Conservation (phyloP, 306 rosid genomes). For the Arachis stenosperma region DNA sequence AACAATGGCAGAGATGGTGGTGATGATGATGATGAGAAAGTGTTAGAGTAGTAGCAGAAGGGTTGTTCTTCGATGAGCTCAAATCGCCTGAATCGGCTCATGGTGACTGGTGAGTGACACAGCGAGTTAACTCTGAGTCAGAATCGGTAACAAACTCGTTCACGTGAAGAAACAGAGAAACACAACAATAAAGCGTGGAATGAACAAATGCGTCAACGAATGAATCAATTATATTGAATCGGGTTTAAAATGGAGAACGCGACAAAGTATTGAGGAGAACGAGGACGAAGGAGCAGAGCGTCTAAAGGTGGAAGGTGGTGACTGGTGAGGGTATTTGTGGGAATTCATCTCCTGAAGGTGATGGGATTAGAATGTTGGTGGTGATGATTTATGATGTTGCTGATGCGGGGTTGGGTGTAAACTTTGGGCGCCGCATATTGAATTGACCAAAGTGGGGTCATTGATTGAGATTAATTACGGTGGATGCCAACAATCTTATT, state of each 20-base stretch:
- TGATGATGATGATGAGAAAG: too few relatives aligned
- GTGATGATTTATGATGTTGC: not conserved
- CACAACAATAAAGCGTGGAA: too few relatives aligned
- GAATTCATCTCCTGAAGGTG: not conserved
- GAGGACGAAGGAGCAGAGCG: conserved; percentile 27
- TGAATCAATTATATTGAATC: not conserved
- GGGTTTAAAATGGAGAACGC: conserved; percentile 31
- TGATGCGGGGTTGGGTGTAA: not conserved
- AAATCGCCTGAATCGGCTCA: conserved; percentile 66
- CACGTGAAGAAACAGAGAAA: not conserved
- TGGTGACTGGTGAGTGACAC: conserved; percentile 23
- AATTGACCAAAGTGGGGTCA: conserved; percentile 40
- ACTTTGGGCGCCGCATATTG: conserved; percentile 34
- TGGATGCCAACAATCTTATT: conserved; percentile 25
- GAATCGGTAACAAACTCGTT: conserved; percentile 33
- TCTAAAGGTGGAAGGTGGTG: not conserved
- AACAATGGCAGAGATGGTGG: conserved; percentile 31
- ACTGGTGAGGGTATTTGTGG: conserved; percentile 40
- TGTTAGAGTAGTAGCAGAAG: not conserved
- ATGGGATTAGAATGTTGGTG: not conserved
- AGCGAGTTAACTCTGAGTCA: conserved; percentile 30
- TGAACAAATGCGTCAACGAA: not conserved
- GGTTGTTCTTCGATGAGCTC: conserved; percentile 62
- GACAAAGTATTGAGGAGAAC: conserved; percentile 47
- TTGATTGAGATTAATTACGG: conserved; percentile 34